These are phyloP conservation scores for Fusarium citri DNA, from an alignment of 2,329 filamentous ascomycete species.

Conservation along the genomic window DNA sequence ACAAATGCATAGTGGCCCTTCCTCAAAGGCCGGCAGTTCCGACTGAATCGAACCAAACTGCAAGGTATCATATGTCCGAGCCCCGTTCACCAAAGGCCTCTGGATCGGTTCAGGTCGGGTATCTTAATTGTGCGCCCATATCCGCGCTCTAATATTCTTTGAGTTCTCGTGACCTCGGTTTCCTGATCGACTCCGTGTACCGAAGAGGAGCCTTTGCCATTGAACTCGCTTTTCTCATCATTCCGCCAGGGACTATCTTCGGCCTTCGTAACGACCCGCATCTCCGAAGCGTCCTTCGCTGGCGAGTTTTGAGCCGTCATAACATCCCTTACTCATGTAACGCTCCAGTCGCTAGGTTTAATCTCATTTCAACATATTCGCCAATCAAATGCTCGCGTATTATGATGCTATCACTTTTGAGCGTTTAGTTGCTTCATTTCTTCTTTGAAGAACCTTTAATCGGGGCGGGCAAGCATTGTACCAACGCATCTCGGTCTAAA, in stretches of 20 bases:
- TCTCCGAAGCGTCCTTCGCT: conserved; percentile 11
- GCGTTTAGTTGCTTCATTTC: conserved; percentile 41
- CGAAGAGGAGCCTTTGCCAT: neutral
- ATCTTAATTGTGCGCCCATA: conserved; percentile 16
- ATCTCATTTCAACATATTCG: conserved; percentile 25
- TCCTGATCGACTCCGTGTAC: conserved; percentile 6
- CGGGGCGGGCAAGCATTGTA: conserved; percentile 65
- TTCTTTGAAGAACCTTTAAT: conserved; percentile 60
- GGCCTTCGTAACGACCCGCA: conserved; percentile 20
- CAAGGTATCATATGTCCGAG: conserved; percentile 28
- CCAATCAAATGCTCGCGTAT: conserved; percentile 13
- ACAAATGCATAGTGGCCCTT: conserved; percentile 2
- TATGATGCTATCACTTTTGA: conserved; percentile 12
- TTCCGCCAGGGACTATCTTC: conserved; percentile 18
- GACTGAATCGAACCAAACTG: conserved; percentile 12
- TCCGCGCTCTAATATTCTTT: conserved; percentile 6
- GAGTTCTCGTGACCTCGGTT: conserved; percentile 4
- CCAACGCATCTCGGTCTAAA: conserved; percentile 66
- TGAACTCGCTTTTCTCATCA: conserved; percentile 1
- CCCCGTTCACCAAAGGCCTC: conserved; percentile 8
- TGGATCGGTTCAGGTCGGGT: conserved; percentile 4
- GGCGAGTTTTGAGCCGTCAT: neutral
- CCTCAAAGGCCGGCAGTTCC: conserved; percentile 9
- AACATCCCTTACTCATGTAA: conserved; percentile 11
- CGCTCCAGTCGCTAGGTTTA: conserved; percentile 28